These are phyloP conservation scores for Cutaneotrichosporon cyanovorans DNA, from an alignment of 1,284 basidiomycete genomes.

Conservation along the genomic window DNA sequence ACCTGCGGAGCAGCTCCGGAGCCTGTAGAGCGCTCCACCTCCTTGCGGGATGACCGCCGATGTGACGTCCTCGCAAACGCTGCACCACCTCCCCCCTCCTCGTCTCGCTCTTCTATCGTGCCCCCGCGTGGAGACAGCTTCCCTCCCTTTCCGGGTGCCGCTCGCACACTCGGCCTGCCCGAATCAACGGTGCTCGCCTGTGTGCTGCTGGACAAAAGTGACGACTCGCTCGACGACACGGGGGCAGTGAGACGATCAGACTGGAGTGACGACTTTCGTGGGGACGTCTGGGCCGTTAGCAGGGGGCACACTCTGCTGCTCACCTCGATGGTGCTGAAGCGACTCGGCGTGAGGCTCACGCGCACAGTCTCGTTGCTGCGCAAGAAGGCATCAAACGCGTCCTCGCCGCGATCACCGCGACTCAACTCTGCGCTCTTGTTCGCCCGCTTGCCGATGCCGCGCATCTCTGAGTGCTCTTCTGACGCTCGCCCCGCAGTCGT, in stretches of 20 bases:
- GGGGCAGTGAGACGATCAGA: constrained; percentile 5
- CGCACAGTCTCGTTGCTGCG: constrained; percentile 82
- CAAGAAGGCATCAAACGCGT: constrained; percentile 86
- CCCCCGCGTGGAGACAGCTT: constrained; percentile 23
- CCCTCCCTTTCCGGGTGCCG: constrained; percentile 2
- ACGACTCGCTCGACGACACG: constrained; percentile 14
- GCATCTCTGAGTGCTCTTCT: not conserved
- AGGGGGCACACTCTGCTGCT: constrained; percentile 16
- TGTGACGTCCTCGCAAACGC: no score
- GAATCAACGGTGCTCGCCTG: constrained; percentile 7
- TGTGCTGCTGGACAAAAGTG: constrained; percentile 9
- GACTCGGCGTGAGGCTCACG: constrained; percentile 86
- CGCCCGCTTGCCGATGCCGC: not conserved
- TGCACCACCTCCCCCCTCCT: no score
- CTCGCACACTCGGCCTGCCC: constrained; percentile 8
- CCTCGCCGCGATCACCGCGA: constrained; percentile 20
- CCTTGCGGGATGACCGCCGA: no score
- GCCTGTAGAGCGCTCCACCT: no score
- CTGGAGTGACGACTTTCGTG: not conserved
- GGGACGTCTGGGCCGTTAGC: not conserved
- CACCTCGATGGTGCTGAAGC: constrained; percentile 84
- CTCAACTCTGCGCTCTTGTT: constrained; percentile 30
- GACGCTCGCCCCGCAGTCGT: not conserved
- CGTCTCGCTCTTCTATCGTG: constrained; percentile 32
- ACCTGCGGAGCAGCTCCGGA: constrained; percentile 7